Percentiles rank a stretch among this genome's conserved stretches.
phyloP scores from a whole-genome alignment of 176 grass and related monocot genomes.

The Pharus latifolius region DNA sequence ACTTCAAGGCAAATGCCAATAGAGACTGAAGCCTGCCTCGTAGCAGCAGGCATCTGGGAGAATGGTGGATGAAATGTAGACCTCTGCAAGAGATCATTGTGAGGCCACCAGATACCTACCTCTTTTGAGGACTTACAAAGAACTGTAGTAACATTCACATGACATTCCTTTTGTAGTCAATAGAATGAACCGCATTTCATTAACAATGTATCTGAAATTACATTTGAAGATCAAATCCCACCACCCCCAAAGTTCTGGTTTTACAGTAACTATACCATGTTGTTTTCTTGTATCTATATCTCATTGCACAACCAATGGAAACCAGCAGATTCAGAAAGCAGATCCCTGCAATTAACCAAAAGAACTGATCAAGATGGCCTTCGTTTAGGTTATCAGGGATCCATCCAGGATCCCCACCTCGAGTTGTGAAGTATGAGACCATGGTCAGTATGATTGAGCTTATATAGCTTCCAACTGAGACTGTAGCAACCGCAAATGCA shows the following conservation, averaged over 20 bases:
- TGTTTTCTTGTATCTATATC: constrained; percentile 68
- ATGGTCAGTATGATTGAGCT: constrained; percentile 62
- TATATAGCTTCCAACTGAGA: constrained; percentile 53
- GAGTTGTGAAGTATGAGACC: constrained; percentile 55
- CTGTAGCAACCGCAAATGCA: constrained; percentile 59
- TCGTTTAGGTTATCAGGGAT: constrained; percentile 84
- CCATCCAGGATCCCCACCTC: constrained; percentile 57
- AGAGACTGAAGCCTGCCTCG: neutral
- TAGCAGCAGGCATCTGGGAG: neutral
- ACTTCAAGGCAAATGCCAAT: neutral
- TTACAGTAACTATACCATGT: constrained; percentile 18
- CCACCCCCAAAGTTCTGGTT: too few relatives aligned
- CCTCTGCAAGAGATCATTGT: neutral
- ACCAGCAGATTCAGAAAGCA: constrained; percentile 60
- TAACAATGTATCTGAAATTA: neutral
- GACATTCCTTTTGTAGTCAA: neutral
- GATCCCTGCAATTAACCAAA: constrained; percentile 72
- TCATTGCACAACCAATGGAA: constrained; percentile 43
- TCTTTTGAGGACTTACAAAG: neutral
- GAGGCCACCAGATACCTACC: neutral
- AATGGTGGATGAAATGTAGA: neutral
- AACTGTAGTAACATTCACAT: neutral
- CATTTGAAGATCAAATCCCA: neutral
- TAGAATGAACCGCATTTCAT: neutral
- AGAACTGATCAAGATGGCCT: constrained; percentile 86